Evolutionary conservation across 2,329 filamentous ascomycete genomes (phyloP).

Genomic region (Ascochyta fabae): DNA sequence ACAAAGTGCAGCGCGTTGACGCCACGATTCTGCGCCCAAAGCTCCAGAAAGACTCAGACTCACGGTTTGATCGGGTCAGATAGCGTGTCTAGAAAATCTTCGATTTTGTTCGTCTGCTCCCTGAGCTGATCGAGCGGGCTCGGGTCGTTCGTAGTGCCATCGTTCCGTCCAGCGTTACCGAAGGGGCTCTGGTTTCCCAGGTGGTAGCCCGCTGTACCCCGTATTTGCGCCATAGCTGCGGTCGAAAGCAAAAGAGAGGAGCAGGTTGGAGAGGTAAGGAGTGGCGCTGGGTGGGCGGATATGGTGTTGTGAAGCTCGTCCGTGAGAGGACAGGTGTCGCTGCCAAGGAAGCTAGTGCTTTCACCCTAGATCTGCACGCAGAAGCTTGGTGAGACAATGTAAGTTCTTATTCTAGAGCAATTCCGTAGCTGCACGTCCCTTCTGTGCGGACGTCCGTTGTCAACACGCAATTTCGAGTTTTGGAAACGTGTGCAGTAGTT

Average conservation of each 20-base stretch:
- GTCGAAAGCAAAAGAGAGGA: slow-evolving; percentile 25
- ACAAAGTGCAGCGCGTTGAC: background rate
- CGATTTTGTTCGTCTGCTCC: slow-evolving; percentile 97
- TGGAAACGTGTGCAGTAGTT: slow-evolving; percentile 8
- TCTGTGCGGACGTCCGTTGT: slow-evolving; percentile 8
- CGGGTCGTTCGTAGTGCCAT: slow-evolving; percentile 68
- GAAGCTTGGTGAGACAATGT: slow-evolving; percentile 19
- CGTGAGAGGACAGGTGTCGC: slow-evolving; percentile 28
- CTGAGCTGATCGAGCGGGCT: slow-evolving; percentile 87
- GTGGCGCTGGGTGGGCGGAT: slow-evolving; percentile 34
- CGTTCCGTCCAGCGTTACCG: slow-evolving; percentile 64
- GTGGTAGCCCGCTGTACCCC: slow-evolving; percentile 78
- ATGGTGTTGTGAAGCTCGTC: slow-evolving; percentile 37
- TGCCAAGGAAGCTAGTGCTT: slow-evolving; percentile 22
- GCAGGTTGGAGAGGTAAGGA: slow-evolving; percentile 22
- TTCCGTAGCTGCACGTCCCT: slow-evolving; percentile 12
- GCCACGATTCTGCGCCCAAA: slow-evolving; percentile 5
- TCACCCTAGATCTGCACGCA: slow-evolving; percentile 29
- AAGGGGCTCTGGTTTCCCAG: slow-evolving; percentile 78
- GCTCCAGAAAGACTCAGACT: slow-evolving; percentile 64
- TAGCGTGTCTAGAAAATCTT: slow-evolving; percentile 85
- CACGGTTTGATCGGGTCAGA: slow-evolving; percentile 96
- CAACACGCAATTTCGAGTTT: slow-evolving; percentile 3
- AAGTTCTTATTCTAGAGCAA: slow-evolving; percentile 14
- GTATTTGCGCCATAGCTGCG: slow-evolving; percentile 63